Evolutionary conservation across 2,329 filamentous ascomycete genomes (phyloP), one percentile per base, ranked within the genome.

Genomic region (Daldinia eschscholtzii): DNA sequence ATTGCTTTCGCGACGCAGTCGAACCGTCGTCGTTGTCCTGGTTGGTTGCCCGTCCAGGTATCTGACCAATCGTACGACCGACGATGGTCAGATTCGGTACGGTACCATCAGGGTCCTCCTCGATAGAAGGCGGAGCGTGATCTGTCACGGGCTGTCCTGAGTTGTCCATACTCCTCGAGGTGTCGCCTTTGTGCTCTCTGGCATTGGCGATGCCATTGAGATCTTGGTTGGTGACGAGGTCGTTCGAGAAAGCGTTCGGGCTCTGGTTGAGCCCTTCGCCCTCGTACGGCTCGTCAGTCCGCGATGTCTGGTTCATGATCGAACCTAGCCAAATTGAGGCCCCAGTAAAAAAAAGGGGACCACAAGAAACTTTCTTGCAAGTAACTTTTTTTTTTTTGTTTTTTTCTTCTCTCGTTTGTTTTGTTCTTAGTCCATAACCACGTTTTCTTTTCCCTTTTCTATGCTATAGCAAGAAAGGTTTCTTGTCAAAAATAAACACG

Each of bases 151-250:
- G 72, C 52, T 75, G 73, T 10, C 77, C 77, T 3, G 78, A 76
- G 61, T 75, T 68, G 33, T 73, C 68, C 52, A 77, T 74, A 65
- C 68, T 73, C 66, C 72, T 73, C 5, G 37, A 70, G 33, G 59
- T 66, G 33, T 44, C 70, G 15, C 72, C 74, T 18, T 76, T 72
- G 60, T 74, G 76, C 44, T 73, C 74, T 28, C 80, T 75, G 23
- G 77, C 63, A 62, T 87, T 88, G 56, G 83, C 84, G 72, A 86
- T 81, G 66, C 84, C 83, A 72, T 86, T 85, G 64, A 89, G 78
- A 72, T 88, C 86, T 64, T 84, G 83, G 67, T 86, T 84, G 13
- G 87, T 89, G n/a, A 85, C 87, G 53, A 86, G 80, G 73, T 89
- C 86, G 70, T 83, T 83, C 35, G 85, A 84, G 55, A 89, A 78